Evolutionary conservation across 164 flowering plant species (phyloP).

Genomic region (Piper betle): DNA sequence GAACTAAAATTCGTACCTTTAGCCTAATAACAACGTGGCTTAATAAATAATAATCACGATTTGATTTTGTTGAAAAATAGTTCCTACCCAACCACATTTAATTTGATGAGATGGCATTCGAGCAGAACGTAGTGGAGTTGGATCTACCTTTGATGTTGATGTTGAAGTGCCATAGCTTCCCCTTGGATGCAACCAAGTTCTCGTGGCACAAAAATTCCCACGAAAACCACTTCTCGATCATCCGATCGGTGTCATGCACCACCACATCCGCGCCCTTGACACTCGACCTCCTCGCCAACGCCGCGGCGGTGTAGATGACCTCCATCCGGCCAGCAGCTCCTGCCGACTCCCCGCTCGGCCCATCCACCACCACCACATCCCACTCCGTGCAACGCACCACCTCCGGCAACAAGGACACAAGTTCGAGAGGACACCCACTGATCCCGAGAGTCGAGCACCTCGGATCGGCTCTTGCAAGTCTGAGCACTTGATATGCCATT

Average conservation of each 20-base stretch:
- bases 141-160: slow-evolving; percentile 29
- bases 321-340: slow-evolving; percentile 82
- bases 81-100: too few species aligned
- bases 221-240: slow-evolving; percentile 83
- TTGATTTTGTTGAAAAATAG: too few species aligned
- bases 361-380: slow-evolving; percentile 83
- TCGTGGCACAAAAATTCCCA: slow-evolving; percentile 84
- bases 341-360: slow-evolving; percentile 48
- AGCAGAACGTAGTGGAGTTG: slow-evolving; percentile 46
- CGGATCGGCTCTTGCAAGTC: slow-evolving; percentile 38
- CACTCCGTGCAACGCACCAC: slow-evolving; percentile 46
- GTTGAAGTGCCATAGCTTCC: slow-evolving; percentile 80
- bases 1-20: too few species aligned
- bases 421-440: slow-evolving; percentile 41
- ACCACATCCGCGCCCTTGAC: slow-evolving; percentile 50
- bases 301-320: slow-evolving; percentile 53
- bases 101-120: slow-evolving; percentile 11
- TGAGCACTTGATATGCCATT: slow-evolving; percentile 60
- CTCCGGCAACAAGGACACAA: slow-evolving; percentile 36
- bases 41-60: too few species aligned
- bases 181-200: slow-evolving; percentile 73
- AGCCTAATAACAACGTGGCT: too few species aligned
- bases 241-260: slow-evolving; percentile 70
- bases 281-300: slow-evolving; percentile 39
- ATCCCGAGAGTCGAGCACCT: slow-evolving; percentile 32